phyloP scores from a whole-genome alignment of 257 asterid genomes.

The Voacanga thouarsii region DNA sequence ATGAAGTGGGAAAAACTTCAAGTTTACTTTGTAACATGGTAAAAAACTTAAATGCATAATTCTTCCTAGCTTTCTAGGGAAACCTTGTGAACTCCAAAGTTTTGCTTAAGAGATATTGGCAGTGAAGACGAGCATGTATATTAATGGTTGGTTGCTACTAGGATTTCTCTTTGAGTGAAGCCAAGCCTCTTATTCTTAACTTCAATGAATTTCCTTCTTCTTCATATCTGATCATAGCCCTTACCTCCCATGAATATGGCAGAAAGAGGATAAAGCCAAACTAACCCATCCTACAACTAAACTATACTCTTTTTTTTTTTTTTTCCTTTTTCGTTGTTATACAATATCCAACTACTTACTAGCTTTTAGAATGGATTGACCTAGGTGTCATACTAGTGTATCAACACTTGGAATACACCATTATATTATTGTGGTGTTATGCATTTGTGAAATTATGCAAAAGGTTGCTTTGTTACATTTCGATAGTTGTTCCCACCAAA shows the following conservation, averaged over 20 bases:
- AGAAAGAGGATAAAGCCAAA: not conserved
- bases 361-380: too few relatives aligned
- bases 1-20: not conserved
- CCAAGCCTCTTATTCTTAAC: not conserved
- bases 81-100: not conserved
- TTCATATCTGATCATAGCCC: not conserved
- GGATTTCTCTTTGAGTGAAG: not conserved
- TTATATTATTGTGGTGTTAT: too few relatives aligned
- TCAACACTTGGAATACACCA: too few relatives aligned
- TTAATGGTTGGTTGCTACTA: not conserved
- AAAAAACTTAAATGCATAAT: not conserved
- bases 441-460: too few relatives aligned
- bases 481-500: too few relatives aligned
- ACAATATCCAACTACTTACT: too few relatives aligned
- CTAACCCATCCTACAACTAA: too few relatives aligned
- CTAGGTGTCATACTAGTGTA: too few relatives aligned
- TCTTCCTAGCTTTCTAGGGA: not conserved
- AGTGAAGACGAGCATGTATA: not conserved
- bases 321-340: too few relatives aligned
- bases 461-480: too few relatives aligned
- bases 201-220: not conserved
- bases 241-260: not conserved
- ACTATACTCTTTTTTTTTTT: too few relatives aligned
- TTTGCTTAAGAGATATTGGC: not conserved
- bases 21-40: not conserved